A percentile compares a stretch with the other conserved stretches of the same genome.
Evolutionary conservation across 1,284 basidiomycete genomes (phyloP).

Genomic region (Malassezia japonica): DNA sequence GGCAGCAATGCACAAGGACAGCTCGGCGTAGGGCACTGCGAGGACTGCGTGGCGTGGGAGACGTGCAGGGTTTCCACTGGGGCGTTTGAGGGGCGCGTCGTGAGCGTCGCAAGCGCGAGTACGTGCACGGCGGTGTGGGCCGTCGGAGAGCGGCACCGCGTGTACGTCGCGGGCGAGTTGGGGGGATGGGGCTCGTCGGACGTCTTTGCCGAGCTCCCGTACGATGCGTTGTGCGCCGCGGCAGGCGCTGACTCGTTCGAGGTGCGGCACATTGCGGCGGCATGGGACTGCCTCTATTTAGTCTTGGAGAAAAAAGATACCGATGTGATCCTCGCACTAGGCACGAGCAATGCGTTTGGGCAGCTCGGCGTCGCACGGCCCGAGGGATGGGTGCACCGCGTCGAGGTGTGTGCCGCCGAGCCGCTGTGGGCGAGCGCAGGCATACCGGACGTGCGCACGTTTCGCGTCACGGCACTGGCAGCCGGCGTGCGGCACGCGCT

Average conservation of each 20-base stretch:
- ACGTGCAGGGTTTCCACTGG: background rate
- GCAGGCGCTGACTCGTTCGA: background rate
- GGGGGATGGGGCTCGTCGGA: background rate
- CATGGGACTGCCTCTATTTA: constrained; percentile 11
- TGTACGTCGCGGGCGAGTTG: background rate
- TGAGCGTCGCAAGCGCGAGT: background rate
- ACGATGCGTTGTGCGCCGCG: background rate
- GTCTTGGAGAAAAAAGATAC: background rate
- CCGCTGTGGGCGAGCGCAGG: background rate
- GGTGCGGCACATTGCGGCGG: background rate
- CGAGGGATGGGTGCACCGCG: background rate
- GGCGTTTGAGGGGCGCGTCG: background rate
- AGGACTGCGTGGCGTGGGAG: background rate
- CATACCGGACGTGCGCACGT: too few species aligned
- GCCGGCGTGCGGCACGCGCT: constrained; percentile 14
- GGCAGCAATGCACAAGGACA: constrained; percentile 15
- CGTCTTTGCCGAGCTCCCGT: background rate
- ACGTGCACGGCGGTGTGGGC: background rate
- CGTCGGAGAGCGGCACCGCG: background rate
- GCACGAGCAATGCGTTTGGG: constrained; percentile 6
- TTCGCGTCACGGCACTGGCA: constrained; percentile 1
- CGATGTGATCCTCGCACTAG: constrained; percentile 3
- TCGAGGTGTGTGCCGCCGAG: background rate
- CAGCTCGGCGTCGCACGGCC: background rate
- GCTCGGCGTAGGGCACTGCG: constrained; percentile 12